Percentiles rank a stretch among this genome's conserved stretches.
Evolutionary conservation across 2,329 filamentous ascomycete genomes (phyloP).

Genomic region (Aspergillus floridensis): DNA sequence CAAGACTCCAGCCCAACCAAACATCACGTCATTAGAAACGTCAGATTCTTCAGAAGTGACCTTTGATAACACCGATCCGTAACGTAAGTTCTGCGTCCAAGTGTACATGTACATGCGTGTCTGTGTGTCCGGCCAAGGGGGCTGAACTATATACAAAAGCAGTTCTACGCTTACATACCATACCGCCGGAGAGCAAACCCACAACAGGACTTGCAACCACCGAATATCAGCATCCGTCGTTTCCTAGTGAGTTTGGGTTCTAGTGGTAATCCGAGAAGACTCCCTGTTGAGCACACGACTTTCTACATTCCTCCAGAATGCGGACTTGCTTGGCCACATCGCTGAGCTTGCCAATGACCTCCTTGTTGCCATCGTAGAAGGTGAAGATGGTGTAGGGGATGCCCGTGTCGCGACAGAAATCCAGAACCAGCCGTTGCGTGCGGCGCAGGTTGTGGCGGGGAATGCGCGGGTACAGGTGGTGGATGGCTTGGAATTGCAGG

Average conservation of each 20-base stretch:
- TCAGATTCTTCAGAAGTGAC: no score
- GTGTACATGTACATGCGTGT: not conserved
- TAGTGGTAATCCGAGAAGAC: slow-evolving; percentile 35
- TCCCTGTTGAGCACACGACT: slow-evolving; percentile 36
- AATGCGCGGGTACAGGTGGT: slow-evolving; percentile 80
- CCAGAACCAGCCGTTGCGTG: slow-evolving; percentile 71
- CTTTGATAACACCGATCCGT: no score
- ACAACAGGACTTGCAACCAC: not conserved
- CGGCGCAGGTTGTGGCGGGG: slow-evolving; percentile 79
- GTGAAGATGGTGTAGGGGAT: slow-evolving; percentile 85
- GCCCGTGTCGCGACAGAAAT: slow-evolving; percentile 77
- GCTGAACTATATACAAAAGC: not conserved
- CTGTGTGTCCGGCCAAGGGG: not conserved
- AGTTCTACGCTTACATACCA: not conserved
- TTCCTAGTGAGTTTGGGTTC: not conserved
- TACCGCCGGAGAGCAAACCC: not conserved
- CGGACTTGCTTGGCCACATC: slow-evolving; percentile 78
- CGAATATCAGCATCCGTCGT: not conserved
- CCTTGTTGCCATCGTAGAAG: slow-evolving; percentile 78
- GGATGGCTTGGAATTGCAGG: slow-evolving; percentile 84
- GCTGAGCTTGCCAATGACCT: slow-evolving; percentile 71
- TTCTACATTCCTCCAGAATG: slow-evolving; percentile 73
- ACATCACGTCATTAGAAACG: not conserved
- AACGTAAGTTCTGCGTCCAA: not conserved
- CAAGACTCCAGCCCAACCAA: not conserved